Evolutionary conservation across 2,329 filamentous ascomycete species (phyloP), one percentile per base, ranked within the genome.

Genomic region (Rutstroemia sp.): DNA sequence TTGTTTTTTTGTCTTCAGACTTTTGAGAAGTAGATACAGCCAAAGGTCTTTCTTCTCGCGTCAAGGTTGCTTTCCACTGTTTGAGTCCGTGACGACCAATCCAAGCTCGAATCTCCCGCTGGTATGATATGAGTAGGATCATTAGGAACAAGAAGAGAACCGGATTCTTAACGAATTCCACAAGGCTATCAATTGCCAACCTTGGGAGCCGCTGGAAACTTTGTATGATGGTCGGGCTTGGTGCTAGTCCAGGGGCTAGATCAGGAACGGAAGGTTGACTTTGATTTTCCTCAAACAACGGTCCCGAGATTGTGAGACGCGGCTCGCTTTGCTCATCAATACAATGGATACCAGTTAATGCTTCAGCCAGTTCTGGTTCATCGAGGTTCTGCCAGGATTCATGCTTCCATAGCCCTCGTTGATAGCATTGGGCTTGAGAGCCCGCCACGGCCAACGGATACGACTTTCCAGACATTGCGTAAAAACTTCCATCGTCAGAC

Each of bases 401-500:
- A 46, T 64, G 64, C 50, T 81, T 73, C 68, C 76, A 75, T 71
- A 77, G 84, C 57, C 76, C 75, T 54, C 76, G 75, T 49, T 76
- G 75, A 61, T 83, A 83, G 66, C 78, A 83, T 53, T 76, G 71
- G 17, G 68, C 68, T 76, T 73, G 60, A 71, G 73, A 21, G 75
- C 81, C 85, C 53, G 89, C 82, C 21, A 92, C 86, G 27, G 96
- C 89, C 9, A 92, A 79, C 3, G 94, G 94, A 65, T 96, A 97
- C 8, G 84, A 84, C 42, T 78, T 79, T 57, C 95, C 92, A 1
- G 92, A 96, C 73, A 97, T 80, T 34, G 92, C 94, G 70, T 92
- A 99, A 91, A 92, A 97, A 59, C 88, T 88, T 30, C 92, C 92
- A n/a, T 78, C 76, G 56, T 88, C 82, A 1, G 92, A 96, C 63